Evolutionary conservation across 768 basidiomycete genomes (phyloP), one percentile per base, ranked within the genome.

Genomic region (Galerina marginata): DNA sequence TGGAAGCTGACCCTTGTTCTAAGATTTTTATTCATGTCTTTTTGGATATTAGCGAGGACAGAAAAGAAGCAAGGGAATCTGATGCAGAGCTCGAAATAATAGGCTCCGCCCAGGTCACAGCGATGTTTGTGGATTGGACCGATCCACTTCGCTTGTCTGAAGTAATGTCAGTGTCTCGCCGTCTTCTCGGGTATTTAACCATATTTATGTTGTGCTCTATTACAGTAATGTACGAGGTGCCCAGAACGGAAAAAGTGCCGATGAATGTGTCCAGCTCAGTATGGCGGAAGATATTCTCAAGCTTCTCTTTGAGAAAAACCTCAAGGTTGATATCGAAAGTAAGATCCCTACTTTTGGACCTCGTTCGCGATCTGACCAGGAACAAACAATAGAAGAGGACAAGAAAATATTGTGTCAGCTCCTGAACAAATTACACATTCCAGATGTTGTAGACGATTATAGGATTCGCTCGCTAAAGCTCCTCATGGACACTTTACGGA

Each of bases 71-170:
- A 15, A 88, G 88, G 5, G 86, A 87, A 2, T 86, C 83, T 25
- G 82, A 88, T 64, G 83, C 85, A 51, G 83, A 86, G 45, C 12
- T 54, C 14, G 62, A 69, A 7, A 86, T 89, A 81, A 80, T 92
- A 10, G 78, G 82, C 0, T 83, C 89, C 0, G 71, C 82, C 12
- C 89, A 91, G 65, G 84, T 93, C 48, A 86, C 84, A 0, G 75
- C 83, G 10, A 84, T 95, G 78, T 83, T 95, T 66, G 77, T 88
- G 6, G 90, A 92, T 59, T 95, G 93, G 93, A 92, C 91, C 4
- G 89, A 95, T 71, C 90, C 92, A 0, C 76, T 84, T 65, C 91
- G 90, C 65, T 79, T 84, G 33, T 77, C 83, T 72, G 60, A 75
- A 79, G 73, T 53, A 6, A 54, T 62, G 72, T 75, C 54, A 49